Conservation (phyloP, 805 yeast species). For the Pichia pseudocactophila region DNA sequence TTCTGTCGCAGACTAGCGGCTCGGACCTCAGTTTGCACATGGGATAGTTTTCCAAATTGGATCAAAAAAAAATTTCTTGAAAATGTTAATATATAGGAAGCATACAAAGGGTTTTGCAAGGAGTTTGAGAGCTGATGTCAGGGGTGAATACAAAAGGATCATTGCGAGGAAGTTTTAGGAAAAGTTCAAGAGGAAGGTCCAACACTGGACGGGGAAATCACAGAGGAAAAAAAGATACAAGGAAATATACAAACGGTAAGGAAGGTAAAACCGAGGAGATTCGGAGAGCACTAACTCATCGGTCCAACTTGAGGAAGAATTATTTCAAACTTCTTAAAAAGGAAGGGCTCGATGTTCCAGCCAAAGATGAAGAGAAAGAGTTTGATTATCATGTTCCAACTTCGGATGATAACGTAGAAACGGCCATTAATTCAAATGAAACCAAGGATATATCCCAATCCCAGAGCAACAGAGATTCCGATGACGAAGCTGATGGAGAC, state of each 20-base stretch:
- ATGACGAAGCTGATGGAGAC: conserved; percentile 12
- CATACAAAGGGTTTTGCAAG: no score
- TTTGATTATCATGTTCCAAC: background rate
- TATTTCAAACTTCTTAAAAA: conserved; percentile 72
- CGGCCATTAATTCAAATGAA: no score
- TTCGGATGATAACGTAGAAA: no score
- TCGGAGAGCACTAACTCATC: conserved; percentile 64
- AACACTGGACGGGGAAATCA: background rate
- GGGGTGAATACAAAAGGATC: background rate
- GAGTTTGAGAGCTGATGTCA: background rate
- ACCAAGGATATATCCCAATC: background rate
- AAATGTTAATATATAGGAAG: no score
- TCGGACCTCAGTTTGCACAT: no score
- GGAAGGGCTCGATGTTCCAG: conserved; percentile 55
- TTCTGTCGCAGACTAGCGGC: no score
- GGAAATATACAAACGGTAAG: conserved; percentile 20
- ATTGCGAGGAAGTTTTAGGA: background rate
- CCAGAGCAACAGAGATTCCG: conserved; percentile 16
- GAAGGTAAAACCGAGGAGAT: conserved; percentile 48
- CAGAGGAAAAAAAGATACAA: conserved; percentile 8
- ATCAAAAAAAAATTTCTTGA: no score
- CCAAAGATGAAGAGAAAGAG: conserved; percentile 16
- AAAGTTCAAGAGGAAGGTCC: background rate
- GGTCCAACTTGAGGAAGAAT: conserved; percentile 71
- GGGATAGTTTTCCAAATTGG: no score